Conservation (phyloP, 495 filamentous ascomycete species). For the Patellaria atrata region DNA sequence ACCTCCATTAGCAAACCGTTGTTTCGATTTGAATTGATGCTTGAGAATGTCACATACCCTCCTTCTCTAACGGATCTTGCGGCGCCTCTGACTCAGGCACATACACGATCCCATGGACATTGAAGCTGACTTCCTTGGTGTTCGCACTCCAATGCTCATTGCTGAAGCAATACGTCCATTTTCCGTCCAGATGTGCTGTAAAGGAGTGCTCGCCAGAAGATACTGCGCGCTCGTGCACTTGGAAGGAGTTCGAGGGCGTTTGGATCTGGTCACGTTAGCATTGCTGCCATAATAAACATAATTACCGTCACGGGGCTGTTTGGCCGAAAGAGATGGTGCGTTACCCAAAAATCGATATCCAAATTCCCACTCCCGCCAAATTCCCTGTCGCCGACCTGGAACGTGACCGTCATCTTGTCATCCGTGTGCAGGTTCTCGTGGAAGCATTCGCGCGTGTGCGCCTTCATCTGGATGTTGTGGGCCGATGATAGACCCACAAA, state of each 20-base stretch:
- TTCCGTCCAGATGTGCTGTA: conserved; percentile 68
- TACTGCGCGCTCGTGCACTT: conserved; percentile 60
- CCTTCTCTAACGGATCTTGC: conserved; percentile 77
- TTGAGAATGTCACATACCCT: conserved; percentile 44
- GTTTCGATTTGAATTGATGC: background rate
- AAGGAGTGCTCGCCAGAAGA: conserved; percentile 92
- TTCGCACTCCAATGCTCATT: conserved; percentile 89
- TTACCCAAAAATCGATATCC: conserved; percentile 96
- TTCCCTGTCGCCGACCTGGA: conserved; percentile 93
- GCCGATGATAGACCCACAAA: conserved; percentile 49
- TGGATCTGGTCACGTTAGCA: conserved; percentile 48
- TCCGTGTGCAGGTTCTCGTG: conserved; percentile 84
- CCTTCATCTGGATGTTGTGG: conserved; percentile 89
- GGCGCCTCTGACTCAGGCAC: conserved; percentile 75
- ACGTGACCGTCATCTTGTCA: conserved; percentile 96
- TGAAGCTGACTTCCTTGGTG: conserved; percentile 96
- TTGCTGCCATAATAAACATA: background rate
- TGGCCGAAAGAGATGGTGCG: conserved; percentile 15
- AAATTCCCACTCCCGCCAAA: conserved; percentile 90
- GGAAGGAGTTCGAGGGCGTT: conserved; percentile 58
- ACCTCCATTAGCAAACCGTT: conserved; percentile 4
- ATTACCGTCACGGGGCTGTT: conserved; percentile 1
- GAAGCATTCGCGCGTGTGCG: conserved; percentile 92
- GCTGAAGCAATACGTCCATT: conserved; percentile 94
- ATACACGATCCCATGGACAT: conserved; percentile 97